phyloP scores from a whole-genome alignment of 2,329 filamentous ascomycete species.

The Hymenoscyphus occultus region DNA sequence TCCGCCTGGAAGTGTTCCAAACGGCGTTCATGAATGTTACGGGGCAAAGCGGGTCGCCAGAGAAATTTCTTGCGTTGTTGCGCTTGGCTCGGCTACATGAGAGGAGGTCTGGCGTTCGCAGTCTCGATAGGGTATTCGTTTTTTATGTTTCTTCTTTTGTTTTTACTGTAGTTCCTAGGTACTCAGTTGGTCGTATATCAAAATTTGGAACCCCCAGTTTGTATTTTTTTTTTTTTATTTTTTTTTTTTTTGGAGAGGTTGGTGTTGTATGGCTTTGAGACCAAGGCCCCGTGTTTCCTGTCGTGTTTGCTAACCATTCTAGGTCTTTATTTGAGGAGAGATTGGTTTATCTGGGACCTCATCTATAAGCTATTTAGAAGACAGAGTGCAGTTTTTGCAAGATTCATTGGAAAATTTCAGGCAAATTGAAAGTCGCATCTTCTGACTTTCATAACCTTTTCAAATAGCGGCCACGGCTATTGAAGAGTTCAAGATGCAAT shows the following conservation, averaged over 20 bases:
- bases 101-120: neutral
- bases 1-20: neutral
- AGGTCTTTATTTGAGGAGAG: no score
- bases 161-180: conserved; percentile 56
- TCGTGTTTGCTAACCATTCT: no score
- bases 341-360: no score
- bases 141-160: neutral
- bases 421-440: no score
- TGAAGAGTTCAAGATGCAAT: no score
- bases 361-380: conserved; percentile 44
- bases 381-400: no score
- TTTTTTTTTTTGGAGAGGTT: conserved; percentile 52
- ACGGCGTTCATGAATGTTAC: neutral
- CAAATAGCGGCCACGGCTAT: no score
- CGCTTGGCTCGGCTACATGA: neutral
- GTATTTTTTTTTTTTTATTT: no score
- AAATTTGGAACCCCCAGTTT: conserved; percentile 48
- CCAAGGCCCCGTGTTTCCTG: no score
- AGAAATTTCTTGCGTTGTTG: neutral
- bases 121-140: neutral
- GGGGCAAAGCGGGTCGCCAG: neutral
- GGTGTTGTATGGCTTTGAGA: conserved; percentile 42
- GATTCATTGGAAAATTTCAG: no score
- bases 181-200: conserved; percentile 64
- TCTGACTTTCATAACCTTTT: no score